Evolutionary conservation across 306 rosid genomes (phyloP).

Genomic region (Trichosanthes truncata): DNA sequence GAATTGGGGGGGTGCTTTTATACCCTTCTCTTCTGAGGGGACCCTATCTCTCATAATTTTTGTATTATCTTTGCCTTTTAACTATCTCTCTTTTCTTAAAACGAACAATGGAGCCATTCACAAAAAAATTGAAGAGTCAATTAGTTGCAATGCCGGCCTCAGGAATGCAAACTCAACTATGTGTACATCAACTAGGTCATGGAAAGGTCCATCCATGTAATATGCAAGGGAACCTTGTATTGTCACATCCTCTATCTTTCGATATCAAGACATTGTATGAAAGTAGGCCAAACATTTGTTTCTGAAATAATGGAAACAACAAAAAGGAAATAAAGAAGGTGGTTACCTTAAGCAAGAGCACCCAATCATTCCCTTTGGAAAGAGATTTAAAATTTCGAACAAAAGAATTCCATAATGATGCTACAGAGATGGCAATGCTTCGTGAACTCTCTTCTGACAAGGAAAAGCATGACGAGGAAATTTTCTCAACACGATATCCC

Average conservation of each 20-base stretch:
- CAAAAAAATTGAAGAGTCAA: neutral
- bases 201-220: neutral
- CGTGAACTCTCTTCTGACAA: conserved; percentile 61
- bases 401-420: conserved; percentile 63
- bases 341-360: conserved; percentile 57
- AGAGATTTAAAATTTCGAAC: conserved; percentile 54
- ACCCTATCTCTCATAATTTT: neutral
- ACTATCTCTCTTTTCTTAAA: neutral
- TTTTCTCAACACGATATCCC: conserved; percentile 71
- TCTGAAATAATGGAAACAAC: neutral
- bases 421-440: conserved; percentile 36
- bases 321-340: neutral
- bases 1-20: neutral
- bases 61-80: no score
- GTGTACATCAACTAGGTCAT: neutral
- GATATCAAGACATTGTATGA: neutral
- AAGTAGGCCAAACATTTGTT: neutral
- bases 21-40: neutral
- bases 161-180: neutral
- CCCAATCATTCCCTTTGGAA: conserved; percentile 56
- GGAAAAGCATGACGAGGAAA: conserved; percentile 58
- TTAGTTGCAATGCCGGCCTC: neutral
- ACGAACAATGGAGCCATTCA: neutral
- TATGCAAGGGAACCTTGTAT: neutral
- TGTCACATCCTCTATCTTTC: neutral